These are phyloP conservation scores for Melaleuca alternifolia DNA, from an alignment of 345 rosid species.

Conservation along the genomic window DNA sequence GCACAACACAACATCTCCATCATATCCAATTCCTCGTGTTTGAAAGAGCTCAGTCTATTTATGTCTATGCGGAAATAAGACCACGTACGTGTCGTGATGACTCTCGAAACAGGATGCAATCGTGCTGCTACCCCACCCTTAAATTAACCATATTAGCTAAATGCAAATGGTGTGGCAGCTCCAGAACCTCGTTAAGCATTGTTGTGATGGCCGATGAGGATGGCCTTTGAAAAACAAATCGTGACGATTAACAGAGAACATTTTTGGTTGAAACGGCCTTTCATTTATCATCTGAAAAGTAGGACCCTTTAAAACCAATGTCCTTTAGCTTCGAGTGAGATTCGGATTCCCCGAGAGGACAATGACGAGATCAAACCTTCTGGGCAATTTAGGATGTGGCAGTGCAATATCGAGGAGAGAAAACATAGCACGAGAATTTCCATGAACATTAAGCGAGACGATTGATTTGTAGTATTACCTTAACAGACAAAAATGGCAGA, in stretches of 20 bases:
- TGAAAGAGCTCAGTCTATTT: neutral
- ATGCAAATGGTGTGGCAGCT: neutral
- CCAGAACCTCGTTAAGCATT: neutral
- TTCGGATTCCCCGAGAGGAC: neutral
- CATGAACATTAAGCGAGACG: neutral
- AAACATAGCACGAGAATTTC: neutral
- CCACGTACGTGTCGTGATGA: neutral
- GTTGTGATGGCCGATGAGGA: neutral
- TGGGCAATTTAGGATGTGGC: neutral
- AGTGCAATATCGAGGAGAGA: neutral
- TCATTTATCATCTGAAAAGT: neutral
- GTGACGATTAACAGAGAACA: neutral
- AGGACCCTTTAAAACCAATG: neutral
- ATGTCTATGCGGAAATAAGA: neutral
- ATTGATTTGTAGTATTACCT: neutral
- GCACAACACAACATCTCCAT: neutral
- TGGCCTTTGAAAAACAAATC: neutral
- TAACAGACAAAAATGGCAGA: neutral
- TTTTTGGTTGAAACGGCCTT: neutral
- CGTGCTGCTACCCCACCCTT: neutral
- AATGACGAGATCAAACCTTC: neutral
- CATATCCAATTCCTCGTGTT: neutral
- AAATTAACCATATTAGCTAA: neutral
- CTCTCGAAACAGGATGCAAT: neutral
- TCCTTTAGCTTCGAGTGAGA: neutral